Evolutionary conservation across 257 asterid genomes (phyloP).

Genomic region (Solanum peruvianum): DNA sequence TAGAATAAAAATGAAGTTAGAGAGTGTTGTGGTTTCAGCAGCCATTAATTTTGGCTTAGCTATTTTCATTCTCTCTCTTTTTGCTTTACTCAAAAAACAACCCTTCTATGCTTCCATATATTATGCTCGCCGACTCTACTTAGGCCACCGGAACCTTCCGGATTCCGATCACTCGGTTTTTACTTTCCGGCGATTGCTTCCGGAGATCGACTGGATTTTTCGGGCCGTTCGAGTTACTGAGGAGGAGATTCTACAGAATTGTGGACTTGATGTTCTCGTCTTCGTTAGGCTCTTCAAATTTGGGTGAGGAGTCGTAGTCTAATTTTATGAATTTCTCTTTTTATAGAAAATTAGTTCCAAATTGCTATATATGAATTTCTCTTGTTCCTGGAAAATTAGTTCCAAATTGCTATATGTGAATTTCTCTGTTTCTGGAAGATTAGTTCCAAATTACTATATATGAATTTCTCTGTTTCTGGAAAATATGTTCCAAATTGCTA

Average conservation of each 20-base stretch:
- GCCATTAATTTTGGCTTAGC: slow-evolving; percentile 72
- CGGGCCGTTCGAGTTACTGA: slow-evolving; percentile 42
- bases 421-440: too few species aligned
- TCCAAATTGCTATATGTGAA: too few species aligned
- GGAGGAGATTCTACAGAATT: slow-evolving; percentile 57
- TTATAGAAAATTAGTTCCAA: too few species aligned
- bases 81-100: slow-evolving; percentile 54
- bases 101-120: slow-evolving; percentile 59
- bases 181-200: slow-evolving; percentile 37
- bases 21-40: slow-evolving; percentile 58
- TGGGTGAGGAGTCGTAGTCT: slow-evolving; percentile 31
- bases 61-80: slow-evolving; percentile 48
- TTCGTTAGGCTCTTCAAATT: slow-evolving; percentile 63
- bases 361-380: too few species aligned
- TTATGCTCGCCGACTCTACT: slow-evolving; percentile 66
- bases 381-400: too few species aligned
- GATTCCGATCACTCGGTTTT: slow-evolving; percentile 21
- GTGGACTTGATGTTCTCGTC: slow-evolving; percentile 78
- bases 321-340: too few species aligned
- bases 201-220: slow-evolving; percentile 64
- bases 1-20: slow-evolving; percentile 37
- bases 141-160: slow-evolving; percentile 24
- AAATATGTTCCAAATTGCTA: too few species aligned
- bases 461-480: too few species aligned
- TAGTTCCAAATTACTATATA: too few species aligned